Conservation (phyloP, 768 basidiomycete genomes). For the Phanerochaete sordida region DNA sequence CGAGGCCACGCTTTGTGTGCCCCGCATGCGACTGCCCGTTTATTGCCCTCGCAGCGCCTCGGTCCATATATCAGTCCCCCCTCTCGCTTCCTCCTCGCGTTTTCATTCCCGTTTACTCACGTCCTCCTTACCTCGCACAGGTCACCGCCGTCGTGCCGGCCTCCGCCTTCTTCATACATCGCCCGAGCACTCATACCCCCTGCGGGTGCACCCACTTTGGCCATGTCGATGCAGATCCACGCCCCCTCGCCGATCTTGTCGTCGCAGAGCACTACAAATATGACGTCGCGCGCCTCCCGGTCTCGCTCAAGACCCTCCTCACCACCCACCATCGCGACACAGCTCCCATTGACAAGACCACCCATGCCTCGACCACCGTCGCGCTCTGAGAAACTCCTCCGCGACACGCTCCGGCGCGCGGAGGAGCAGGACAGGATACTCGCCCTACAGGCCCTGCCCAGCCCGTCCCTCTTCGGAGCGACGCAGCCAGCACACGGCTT, state of each 20-base stretch:
- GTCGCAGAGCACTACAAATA: constrained; percentile 15
- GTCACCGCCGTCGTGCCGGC: constrained; percentile 12
- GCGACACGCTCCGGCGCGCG: constrained; percentile 51
- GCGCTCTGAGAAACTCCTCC: constrained; percentile 52
- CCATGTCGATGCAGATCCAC: constrained; percentile 34
- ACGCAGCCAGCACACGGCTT: constrained; percentile 18
- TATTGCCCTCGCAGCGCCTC: constrained; percentile 2
- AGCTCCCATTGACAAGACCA: constrained; percentile 19
- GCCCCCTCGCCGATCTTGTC: constrained; percentile 26
- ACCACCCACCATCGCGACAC: constrained; percentile 15
- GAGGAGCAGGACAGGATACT: constrained; percentile 37
- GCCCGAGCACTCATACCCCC: constrained; percentile 20
- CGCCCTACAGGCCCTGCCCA: constrained; percentile 23
- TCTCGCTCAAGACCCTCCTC: constrained; percentile 24
- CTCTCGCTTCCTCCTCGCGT: background rate
- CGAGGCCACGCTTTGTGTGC: background rate
- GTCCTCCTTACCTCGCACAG: constrained; percentile 13
- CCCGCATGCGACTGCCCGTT: background rate
- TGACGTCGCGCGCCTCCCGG: constrained; percentile 5
- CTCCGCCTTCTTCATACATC: constrained; percentile 17
- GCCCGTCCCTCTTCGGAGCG: constrained; percentile 11
- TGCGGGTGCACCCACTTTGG: constrained; percentile 31
- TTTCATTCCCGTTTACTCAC: constrained; percentile 9
- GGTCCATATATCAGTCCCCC: constrained; percentile 8
- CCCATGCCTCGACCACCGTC: constrained; percentile 39